These are phyloP conservation scores for Solanum chiquidenum DNA, from an alignment of 257 asterid species.

Conservation along the genomic window DNA sequence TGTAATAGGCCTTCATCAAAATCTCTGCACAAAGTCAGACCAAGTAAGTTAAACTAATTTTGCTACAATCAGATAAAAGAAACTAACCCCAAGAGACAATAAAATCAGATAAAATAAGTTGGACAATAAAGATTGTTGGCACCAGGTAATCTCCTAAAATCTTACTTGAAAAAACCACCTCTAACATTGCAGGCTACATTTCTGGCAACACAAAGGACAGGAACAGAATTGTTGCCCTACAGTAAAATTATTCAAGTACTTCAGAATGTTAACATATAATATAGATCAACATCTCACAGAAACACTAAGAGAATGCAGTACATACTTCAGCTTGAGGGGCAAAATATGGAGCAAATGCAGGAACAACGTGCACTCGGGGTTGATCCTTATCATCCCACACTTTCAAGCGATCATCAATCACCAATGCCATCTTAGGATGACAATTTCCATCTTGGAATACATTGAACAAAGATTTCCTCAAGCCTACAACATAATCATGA, in stretches of 20 bases:
- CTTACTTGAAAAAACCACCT: slow-evolving; percentile 98
- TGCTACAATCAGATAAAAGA: not conserved
- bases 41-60: slow-evolving; percentile 8
- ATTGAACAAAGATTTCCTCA: slow-evolving; percentile 68
- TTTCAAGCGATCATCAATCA: slow-evolving; percentile 91
- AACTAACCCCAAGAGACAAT: not conserved
- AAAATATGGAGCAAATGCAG: slow-evolving; percentile 96
- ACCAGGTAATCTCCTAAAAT: not conserved
- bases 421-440: slow-evolving; percentile 96
- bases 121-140: not conserved
- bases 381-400: slow-evolving; percentile 99
- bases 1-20: slow-evolving; percentile 83
- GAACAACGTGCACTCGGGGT: slow-evolving; percentile 94
- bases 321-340: slow-evolving; percentile 95
- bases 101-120: not conserved
- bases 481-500: slow-evolving; percentile 34
- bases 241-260: slow-evolving; percentile 1
- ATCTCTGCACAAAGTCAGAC: slow-evolving; percentile 45
- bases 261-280: slow-evolving; percentile 6
- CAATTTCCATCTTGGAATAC: slow-evolving; percentile 85
- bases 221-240: slow-evolving; percentile 74
- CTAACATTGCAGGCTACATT: slow-evolving; percentile 97
- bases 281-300: not conserved
- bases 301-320: not conserved
- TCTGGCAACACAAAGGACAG: slow-evolving; percentile 94